Base-by-base conservation (phyloP, 2,329 filamentous ascomycete genomes). In the Ilyonectria destructans region DNA sequence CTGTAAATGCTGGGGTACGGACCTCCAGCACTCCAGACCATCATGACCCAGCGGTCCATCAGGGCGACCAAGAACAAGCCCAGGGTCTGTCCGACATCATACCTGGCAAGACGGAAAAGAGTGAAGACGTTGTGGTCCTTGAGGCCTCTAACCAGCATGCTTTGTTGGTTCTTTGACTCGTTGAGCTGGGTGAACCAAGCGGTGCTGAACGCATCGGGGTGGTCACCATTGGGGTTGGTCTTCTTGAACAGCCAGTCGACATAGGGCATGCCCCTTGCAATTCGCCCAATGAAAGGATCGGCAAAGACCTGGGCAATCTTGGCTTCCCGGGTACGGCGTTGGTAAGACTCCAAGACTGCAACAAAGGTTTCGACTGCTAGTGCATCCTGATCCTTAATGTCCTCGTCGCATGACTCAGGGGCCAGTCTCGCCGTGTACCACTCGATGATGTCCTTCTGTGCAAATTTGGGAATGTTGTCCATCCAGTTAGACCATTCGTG, bases 11-110 rank as follows among this genome's bases (percentile, higher is more conserved):
- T 68, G 2, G 67, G 64, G 6, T 72, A 72, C 6, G 70, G 69
- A 8, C 63, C 51, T 7, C 69, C 52, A 3, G 70, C 70, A 48
- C 70, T 72, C 67, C 66, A 65, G 1, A 63, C 64, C 46, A 72
- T 66, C 70, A 72, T 72, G 13, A 72, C 58, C 70, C 70, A 72
- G 3, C 70, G 70, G 37, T 72, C 70, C 69, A 72, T 65, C 2
- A 72, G 45, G 5, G 70, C 70, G 10, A 72, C 63, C 6, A 72
- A 19, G 33, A 72, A 72, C 4, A 72, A 21, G 2, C 61, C 70
- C 1, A 72, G 70, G 4, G 71, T 72, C 13, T 72, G 70, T 6
- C 70, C 70, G 19, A 72, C 64, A 19, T 72, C 70, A 2, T 68
- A 64, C 2, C 58, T 57, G 7, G 70, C 70, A 12, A 70, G 62